phyloP scores from a whole-genome alignment of 2,329 filamentous ascomycete species.

The Penicillium brasilianum region DNA sequence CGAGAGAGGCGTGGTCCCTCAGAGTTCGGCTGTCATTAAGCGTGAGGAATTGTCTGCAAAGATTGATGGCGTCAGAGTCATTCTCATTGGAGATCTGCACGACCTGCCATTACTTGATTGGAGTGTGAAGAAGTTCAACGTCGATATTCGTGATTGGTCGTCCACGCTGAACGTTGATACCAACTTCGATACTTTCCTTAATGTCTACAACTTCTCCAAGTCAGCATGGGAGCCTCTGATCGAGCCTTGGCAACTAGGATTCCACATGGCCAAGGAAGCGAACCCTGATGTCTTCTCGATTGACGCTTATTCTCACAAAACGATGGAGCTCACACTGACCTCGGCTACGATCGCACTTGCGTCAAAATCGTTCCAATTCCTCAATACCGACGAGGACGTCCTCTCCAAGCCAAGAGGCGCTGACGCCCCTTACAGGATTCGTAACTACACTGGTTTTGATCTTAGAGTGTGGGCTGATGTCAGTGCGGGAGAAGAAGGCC shows the following conservation, averaged over 20 bases:
- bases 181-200: conserved; percentile 90
- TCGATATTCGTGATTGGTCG: conserved; percentile 89
- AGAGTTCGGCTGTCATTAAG: conserved; percentile 61
- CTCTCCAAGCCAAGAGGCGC: conserved; percentile 89
- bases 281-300: conserved; percentile 77
- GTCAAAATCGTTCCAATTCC: conserved; percentile 90
- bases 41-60: conserved; percentile 83
- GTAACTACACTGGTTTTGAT: conserved; percentile 95
- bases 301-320: conserved; percentile 86
- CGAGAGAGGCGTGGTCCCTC: conserved; percentile 43
- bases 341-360: conserved; percentile 91
- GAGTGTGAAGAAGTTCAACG: conserved; percentile 86
- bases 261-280: conserved; percentile 81
- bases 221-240: conserved; percentile 97
- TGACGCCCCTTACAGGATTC: conserved; percentile 90
- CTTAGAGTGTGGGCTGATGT: conserved; percentile 81
- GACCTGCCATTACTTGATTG: conserved; percentile 94
- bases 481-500: conserved; percentile 67
- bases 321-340: conserved; percentile 88
- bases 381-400: conserved; percentile 86
- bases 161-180: conserved; percentile 84
- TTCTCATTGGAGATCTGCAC: conserved; percentile 93
- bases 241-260: conserved; percentile 94
- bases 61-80: conserved; percentile 85
- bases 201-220: conserved; percentile 99